phyloP scores from a whole-genome alignment of 106 monocot genomes.

The Dendrobium nobile region DNA sequence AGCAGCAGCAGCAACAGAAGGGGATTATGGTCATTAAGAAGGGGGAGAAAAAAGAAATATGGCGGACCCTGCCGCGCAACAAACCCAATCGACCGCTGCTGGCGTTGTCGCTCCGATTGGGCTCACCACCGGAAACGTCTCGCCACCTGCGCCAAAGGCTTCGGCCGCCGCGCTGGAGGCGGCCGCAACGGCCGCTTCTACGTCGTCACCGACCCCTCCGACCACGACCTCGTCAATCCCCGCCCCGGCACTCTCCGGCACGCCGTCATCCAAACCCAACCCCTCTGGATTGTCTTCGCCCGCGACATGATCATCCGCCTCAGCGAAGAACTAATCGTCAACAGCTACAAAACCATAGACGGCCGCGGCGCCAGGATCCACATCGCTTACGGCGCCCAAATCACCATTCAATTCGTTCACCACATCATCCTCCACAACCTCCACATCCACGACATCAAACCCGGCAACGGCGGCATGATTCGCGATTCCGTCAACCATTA shows the following conservation, averaged over 20 bases:
- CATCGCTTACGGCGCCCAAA: slow-evolving; percentile 14
- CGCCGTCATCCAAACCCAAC: slow-evolving; percentile 17
- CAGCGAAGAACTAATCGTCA: slow-evolving; percentile 40
- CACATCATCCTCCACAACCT: slow-evolving; percentile 54
- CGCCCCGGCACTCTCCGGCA: slow-evolving; percentile 24
- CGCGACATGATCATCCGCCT: slow-evolving; percentile 53
- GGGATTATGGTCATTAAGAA: neutral
- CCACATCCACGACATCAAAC: slow-evolving; percentile 46
- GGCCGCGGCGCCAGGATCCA: slow-evolving; percentile 44
- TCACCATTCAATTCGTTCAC: slow-evolving; percentile 28
- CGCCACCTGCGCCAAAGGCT: slow-evolving; percentile 13
- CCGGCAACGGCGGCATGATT: slow-evolving; percentile 27
- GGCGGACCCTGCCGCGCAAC: neutral
- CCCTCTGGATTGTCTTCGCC: slow-evolving; percentile 26
- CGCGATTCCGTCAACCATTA: slow-evolving; percentile 24
- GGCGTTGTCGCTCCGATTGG: slow-evolving; percentile 9
- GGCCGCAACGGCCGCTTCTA: slow-evolving; percentile 28
- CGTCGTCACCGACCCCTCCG: slow-evolving; percentile 33
- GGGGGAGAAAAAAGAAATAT: neutral
- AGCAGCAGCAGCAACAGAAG: neutral
- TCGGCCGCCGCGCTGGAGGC: slow-evolving; percentile 24
- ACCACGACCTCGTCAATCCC: slow-evolving; percentile 33
- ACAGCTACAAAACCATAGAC: slow-evolving; percentile 55
- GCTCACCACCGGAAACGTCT: slow-evolving; percentile 8
- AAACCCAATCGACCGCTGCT: slow-evolving; percentile 10